Evolutionary conservation across 352 stramenopile genomes (phyloP).

Genomic region (Albugo candida): DNA sequence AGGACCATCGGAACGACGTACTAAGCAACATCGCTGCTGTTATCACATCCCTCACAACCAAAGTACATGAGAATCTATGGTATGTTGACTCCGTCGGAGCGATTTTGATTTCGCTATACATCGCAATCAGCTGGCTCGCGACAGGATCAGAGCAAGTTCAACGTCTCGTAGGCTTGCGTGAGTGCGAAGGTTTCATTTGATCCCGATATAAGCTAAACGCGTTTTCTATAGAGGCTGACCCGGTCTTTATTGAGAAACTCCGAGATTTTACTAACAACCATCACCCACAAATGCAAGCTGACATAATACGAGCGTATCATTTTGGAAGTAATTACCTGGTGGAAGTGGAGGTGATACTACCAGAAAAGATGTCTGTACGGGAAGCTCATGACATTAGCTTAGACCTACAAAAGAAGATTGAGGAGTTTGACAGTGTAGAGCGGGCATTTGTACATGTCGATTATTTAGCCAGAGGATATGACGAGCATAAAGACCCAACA

Average conservation of each 20-base stretch:
- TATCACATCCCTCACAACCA: constrained; percentile 42
- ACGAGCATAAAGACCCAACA: constrained; percentile 79
- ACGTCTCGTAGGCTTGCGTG: constrained; percentile 73
- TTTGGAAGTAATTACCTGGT: constrained; percentile 94
- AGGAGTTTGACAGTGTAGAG: constrained; percentile 90
- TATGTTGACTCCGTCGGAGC: constrained; percentile 87
- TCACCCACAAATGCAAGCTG: constrained; percentile 77
- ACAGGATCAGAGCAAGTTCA: constrained; percentile 92
- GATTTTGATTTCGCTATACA: constrained; percentile 92
- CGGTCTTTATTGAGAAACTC: constrained; percentile 89
- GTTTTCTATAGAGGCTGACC: constrained; percentile 41
- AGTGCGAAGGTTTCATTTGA: constrained; percentile 8
- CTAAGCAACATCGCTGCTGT: constrained; percentile 87
- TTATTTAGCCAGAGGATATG: constrained; percentile 81
- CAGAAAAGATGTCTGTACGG: constrained; percentile 79
- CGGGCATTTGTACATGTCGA: constrained; percentile 96
- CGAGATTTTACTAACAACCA: constrained; percentile 71
- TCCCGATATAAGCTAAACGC: neutral
- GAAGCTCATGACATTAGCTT: constrained; percentile 93
- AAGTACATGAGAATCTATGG: constrained; percentile 70
- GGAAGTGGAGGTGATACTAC: constrained; percentile 69
- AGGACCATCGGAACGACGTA: constrained; percentile 96
- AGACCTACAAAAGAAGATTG: constrained; percentile 91
- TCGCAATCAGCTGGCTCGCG: constrained; percentile 87
- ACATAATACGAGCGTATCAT: constrained; percentile 90